Evolutionary conservation across 2,329 filamentous ascomycete species (phyloP), one percentile per base, ranked within the genome.

Genomic region (Paramyrothecium roridum): DNA sequence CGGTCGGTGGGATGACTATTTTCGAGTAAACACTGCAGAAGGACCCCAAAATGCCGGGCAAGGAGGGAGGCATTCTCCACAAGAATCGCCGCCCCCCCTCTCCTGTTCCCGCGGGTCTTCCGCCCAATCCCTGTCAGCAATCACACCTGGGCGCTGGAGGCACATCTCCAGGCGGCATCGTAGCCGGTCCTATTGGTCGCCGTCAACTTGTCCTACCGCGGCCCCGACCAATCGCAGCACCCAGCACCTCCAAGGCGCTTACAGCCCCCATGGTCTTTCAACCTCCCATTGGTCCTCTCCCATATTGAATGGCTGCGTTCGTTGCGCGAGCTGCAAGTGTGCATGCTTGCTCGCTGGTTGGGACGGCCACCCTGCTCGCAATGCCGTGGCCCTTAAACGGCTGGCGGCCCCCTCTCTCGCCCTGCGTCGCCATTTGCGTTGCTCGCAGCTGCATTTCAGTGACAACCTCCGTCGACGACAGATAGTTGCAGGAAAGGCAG

Each of bases 241-340:
- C 52, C 57, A 50, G 56, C 59, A 55, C 57, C 59, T 64, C 62
- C 59, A 58, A 63, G 67, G 69, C 69, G 69, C 69, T 71, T 71
- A 71, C 59, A 62, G 57, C 50, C 55, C 26, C 52, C 59, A 58
- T 50, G 51, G 55, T 50, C 33, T 51, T 43, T 34, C 51, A 26
- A 50, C 53, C 54, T 62, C 52, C 62, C 46, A 71, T 71, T 71
- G 68, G 68, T 55, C 52, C 26, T 48, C 26, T 12, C 8, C 26
- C 19, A 30, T 21, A 10, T 37, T 21, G 17, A 51, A 37, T 51
- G 49, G 49, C 49, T 20, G 49, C 30, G 10, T 13, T n/a, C 46
- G 19, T 48, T 48, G 19, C 7, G 19, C 16, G 22, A 48, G 46
- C 19, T 19, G 46, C 46, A 23, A 13, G 19, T 22, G 40, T 21